Base-by-base conservation (phyloP, 805 yeast genomes). In the Ogataea sp. region DNA sequence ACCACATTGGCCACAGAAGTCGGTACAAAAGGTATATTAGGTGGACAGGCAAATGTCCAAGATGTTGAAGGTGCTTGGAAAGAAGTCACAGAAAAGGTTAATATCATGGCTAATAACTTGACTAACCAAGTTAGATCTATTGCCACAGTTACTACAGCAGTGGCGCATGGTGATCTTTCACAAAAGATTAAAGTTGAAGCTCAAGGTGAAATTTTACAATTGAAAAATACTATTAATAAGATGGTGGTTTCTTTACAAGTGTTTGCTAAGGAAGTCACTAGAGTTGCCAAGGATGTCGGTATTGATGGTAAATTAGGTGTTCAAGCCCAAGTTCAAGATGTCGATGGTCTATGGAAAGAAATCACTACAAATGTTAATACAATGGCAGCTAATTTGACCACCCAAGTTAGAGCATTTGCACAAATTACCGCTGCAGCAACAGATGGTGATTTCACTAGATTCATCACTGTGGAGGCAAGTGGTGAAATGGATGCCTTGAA, bases 401-500 rank as follows among this genome's bases (percentile, higher is more conserved):
- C 94, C 1, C 96, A 86, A 64, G 95, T 86, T 53, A 75, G 95
- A 61, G 95, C 95, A 0, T 86, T 86, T 65, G 95, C 94, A 29
- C 94, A 86, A 57, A 86, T 86, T 52, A 86, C 96, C 0, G 95
- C 93, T 20, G 93, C 96, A 23, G 95, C 95, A 13, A 85, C 95
- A 2, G 95, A 86, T 62, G 95, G 95, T 56, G 95, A 86, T 58
- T 86, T 86, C 61, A 86, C 95, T 0, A 71, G 90, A 47, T 83
- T 86, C 52, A 87, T 86, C 46, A 86, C 96, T 0, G 95, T 86
- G 43, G 95, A 86, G 55, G 95, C 95, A 0, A 71, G 80, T 30
- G 96, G 96, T 61, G 96, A 86, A 65, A 86, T 86, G 95, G 81
- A 75, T 55, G 80, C 80, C 2, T 66, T 75, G 53, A 75, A 75